These are phyloP conservation scores for Poterioochromonas sp. DNA, from an alignment of 352 stramenopile species.

Conservation along the genomic window DNA sequence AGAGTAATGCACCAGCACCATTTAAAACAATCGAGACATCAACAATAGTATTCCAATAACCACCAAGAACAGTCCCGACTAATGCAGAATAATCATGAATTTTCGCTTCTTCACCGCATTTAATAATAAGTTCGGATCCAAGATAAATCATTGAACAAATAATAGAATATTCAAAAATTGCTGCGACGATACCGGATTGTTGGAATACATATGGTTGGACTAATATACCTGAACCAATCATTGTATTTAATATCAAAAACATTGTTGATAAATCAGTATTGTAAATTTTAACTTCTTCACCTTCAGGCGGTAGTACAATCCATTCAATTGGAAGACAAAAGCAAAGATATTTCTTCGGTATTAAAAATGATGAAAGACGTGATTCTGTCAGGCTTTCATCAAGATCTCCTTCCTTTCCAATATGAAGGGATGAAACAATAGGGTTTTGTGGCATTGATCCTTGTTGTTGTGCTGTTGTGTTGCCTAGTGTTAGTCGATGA, in stretches of 20 bases:
- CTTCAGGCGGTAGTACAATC: not conserved
- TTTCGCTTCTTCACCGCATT: not conserved
- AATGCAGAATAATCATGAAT: conserved; percentile 19
- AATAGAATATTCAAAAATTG: not conserved
- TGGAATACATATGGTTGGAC: conserved; percentile 24
- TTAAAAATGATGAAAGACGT: too few species aligned
- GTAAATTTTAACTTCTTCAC: not conserved
- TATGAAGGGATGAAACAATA: too few species aligned
- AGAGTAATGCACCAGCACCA: not conserved
- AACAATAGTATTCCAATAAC: not conserved
- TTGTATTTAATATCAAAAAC: conserved; percentile 23
- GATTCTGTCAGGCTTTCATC: too few species aligned
- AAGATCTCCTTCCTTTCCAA: too few species aligned
- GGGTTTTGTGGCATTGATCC: too few species aligned
- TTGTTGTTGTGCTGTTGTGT: too few species aligned
- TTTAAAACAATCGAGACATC: conserved; percentile 1
- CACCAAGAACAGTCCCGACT: not conserved
- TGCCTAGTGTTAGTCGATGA: too few species aligned
- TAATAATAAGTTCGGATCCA: not conserved
- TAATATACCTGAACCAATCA: conserved; percentile 31
- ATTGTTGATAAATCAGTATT: not conserved
- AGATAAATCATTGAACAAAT: not conserved
- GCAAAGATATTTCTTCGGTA: not conserved
- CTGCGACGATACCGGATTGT: not conserved
- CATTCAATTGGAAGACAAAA: not conserved